Base-by-base conservation (phyloP, 345 rosid genomes). In the Combretum micranthum region DNA sequence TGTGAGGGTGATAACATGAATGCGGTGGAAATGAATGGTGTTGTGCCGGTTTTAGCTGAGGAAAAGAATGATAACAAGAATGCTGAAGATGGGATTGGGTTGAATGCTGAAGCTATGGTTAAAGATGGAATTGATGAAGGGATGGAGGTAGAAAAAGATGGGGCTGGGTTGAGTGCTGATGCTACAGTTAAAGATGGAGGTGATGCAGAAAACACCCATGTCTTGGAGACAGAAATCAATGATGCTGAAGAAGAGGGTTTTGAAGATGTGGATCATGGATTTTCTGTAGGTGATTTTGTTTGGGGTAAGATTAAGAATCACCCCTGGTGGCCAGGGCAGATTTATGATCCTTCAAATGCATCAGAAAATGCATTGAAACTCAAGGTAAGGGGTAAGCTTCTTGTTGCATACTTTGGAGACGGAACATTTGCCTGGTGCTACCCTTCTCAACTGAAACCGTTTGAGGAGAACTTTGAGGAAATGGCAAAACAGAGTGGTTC, bases 301-400 rank as follows among this genome's bases (percentile, higher is more conserved):
- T 93, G 99, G 99, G 91, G 96, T 6, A 93, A 89, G 74, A 78
- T 89, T 66, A 87, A 70, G 80, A 85, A 80, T 56, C 87, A 93
- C 66, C 97, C 97, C 32, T 93, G 99, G 99, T 93, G 99, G 99
- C 99, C 99, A 0, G 99, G 97, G 25, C 87, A 82, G 86, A 57
- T 93, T 42, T 85, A 87, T 50, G 87, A 87, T 72, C 72, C 85
- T 14, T 65, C 68, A 0, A 76, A 82, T 73, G 96, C 99, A 39
- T 89, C 99, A 1, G 88, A 87, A 15, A 64, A 62, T 66, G 96
- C 97, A 0, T 59, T 69, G 53, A 85, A 79, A 80, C 60, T 72
- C 3, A 80, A 72, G 57, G 82, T 69, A 32, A 80, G 60, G 21
- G 83, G 78, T 48, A 84, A 77, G 59, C 54, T 80, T 25, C 96